phyloP scores from a whole-genome alignment of 2,329 filamentous ascomycete genomes.

The Aspergillus floridensis region DNA sequence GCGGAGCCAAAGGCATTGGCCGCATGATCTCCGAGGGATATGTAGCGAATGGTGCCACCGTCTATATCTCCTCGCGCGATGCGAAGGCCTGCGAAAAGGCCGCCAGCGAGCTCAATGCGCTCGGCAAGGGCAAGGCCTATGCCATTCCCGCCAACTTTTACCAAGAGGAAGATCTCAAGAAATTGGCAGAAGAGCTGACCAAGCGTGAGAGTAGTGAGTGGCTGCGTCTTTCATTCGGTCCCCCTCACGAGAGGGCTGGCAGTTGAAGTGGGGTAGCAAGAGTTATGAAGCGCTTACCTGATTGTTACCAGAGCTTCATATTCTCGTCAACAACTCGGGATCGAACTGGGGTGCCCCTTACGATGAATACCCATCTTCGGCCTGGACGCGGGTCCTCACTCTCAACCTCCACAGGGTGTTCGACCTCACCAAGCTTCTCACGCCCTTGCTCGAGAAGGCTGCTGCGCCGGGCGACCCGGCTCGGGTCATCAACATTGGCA shows the following conservation, averaged over 20 bases:
- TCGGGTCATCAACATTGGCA: constrained; percentile 55
- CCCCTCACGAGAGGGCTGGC: background rate
- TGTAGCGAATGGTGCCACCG: constrained; percentile 52
- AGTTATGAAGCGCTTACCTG: background rate
- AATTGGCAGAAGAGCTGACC: constrained; percentile 48
- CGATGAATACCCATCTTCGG: constrained; percentile 56
- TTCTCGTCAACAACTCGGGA: constrained; percentile 54
- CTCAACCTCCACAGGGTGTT: constrained; percentile 56
- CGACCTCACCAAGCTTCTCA: constrained; percentile 48
- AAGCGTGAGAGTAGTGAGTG: constrained; percentile 55
- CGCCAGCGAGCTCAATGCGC: constrained; percentile 47
- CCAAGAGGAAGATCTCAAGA: constrained; percentile 51
- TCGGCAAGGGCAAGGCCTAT: constrained; percentile 52
- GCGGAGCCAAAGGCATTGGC: constrained; percentile 52
- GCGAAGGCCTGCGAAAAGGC: constrained; percentile 50
- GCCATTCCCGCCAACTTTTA: constrained; percentile 54
- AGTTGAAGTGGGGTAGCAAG: background rate
- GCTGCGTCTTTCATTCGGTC: background rate
- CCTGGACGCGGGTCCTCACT: constrained; percentile 57
- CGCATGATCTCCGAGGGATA: constrained; percentile 57
- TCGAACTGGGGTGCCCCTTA: constrained; percentile 57
- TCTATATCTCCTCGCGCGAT: constrained; percentile 56
- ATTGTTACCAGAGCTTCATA: constrained; percentile 40
- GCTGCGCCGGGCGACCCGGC: constrained; percentile 44
- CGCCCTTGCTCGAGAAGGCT: constrained; percentile 48